phyloP scores from a whole-genome alignment of 371 early-diverging fungal species.

The Mortierella sp. region DNA sequence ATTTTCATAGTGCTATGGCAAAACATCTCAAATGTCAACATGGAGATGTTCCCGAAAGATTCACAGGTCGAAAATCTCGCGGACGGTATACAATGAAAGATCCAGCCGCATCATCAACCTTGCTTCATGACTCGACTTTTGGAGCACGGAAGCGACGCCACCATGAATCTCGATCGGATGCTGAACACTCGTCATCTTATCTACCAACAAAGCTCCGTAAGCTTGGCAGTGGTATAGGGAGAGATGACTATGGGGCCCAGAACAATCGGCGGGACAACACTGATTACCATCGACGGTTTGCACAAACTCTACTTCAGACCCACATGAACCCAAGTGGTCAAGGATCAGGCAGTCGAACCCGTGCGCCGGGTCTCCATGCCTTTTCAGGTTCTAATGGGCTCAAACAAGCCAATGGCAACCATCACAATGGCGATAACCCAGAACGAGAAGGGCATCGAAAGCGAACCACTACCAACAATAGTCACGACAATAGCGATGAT shows the following conservation, averaged over 20 bases:
- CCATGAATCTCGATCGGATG: constrained; percentile 26
- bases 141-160: constrained; percentile 40
- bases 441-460: background rate
- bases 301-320: too few species aligned
- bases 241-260: background rate
- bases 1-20: constrained; percentile 43
- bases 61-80: constrained; percentile 51
- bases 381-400: background rate
- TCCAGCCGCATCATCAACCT: constrained; percentile 47
- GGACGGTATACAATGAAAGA: constrained; percentile 53
- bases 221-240: constrained; percentile 14
- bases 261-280: too few species aligned
- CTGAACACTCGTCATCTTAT: constrained; percentile 9
- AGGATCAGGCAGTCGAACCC: background rate
- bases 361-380: constrained; percentile 1
- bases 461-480: background rate
- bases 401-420: background rate
- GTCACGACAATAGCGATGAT: constrained; percentile 23
- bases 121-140: constrained; percentile 16
- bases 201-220: constrained; percentile 36
- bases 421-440: background rate
- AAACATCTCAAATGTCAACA: constrained; percentile 54
- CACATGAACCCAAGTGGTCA: background rate
- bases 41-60: constrained; percentile 50
- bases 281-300: too few species aligned